Conservation (phyloP, 1,284 basidiomycete species). For the Abortiporus biennis region DNA sequence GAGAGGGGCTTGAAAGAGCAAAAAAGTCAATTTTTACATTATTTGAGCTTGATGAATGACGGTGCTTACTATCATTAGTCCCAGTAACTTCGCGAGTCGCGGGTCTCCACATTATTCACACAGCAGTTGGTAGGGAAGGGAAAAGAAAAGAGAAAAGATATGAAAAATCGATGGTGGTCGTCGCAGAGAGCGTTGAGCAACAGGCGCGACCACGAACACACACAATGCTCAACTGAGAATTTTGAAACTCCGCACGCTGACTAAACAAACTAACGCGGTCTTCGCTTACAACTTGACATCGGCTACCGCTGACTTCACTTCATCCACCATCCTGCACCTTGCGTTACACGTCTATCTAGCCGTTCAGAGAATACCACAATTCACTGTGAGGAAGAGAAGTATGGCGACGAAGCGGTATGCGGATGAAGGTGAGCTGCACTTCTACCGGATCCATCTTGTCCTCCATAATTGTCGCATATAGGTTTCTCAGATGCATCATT, state of each 20-base stretch:
- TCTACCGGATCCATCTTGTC: not conserved
- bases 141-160: conserved; percentile 10
- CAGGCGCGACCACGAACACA: no score
- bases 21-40: conserved; percentile 14
- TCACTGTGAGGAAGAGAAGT: not conserved
- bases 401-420: conserved; percentile 45
- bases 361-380: not conserved
- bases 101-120: conserved; percentile 75
- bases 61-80: conserved; percentile 67
- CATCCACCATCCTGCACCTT: not conserved
- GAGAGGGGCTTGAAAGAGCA: conserved; percentile 54
- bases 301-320: not conserved
- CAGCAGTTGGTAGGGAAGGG: conserved; percentile 26
- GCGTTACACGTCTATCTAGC: not conserved
- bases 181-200: conserved; percentile 4
- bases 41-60: conserved; percentile 9
- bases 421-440: conserved; percentile 35
- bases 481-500: conserved; percentile 31
- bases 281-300: not conserved
- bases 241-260: conserved; percentile 19
- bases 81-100: conserved; percentile 79
- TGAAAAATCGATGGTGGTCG: not conserved
- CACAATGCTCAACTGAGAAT: no score
- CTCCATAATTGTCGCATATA: no score
- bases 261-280: no score